Evolutionary conservation across 1,139 yeast species (phyloP).

Genomic region (Geotrichum aggregatum): DNA sequence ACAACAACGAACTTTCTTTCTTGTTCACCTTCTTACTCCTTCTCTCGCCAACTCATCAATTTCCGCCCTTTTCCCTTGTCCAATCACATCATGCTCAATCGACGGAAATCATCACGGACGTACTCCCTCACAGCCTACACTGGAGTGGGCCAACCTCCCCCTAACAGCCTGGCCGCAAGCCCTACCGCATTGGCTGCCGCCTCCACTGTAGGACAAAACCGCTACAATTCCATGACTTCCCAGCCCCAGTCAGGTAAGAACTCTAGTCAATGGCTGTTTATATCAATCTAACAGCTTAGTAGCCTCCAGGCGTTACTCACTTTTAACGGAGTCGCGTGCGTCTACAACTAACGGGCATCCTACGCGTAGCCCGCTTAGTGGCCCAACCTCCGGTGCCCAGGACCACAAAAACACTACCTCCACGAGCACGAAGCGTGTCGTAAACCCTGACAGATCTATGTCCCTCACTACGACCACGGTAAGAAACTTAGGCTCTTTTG

Average conservation of each 20-base stretch:
- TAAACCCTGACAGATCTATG: constrained; percentile 36
- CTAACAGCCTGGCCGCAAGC: constrained; percentile 28
- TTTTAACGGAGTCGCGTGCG: constrained; percentile 25
- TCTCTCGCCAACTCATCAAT: background rate
- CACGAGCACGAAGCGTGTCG: constrained; percentile 20
- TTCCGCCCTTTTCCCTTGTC: background rate
- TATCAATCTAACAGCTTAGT: too few relatives aligned
- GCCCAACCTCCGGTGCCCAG: background rate
- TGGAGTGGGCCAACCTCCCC: constrained; percentile 32
- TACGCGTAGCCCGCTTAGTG: background rate
- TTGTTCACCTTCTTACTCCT: constrained; percentile 2
- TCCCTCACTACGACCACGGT: constrained; percentile 41
- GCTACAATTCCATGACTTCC: constrained; percentile 22
- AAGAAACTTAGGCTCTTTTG: constrained; percentile 39
- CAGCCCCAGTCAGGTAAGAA: background rate
- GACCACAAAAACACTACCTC: constrained; percentile 5
- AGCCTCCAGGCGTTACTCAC: constrained; percentile 33
- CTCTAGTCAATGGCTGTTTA: too few relatives aligned
- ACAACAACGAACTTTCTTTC: background rate
- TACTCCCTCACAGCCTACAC: constrained; percentile 35
- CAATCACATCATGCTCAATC: constrained; percentile 24
- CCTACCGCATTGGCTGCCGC: constrained; percentile 47
- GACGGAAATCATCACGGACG: constrained; percentile 30
- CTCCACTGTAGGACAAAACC: constrained; percentile 33
- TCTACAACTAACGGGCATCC: background rate